These are phyloP conservation scores for Melanogaster broomeanus DNA, from an alignment of 768 basidiomycete genomes.

Conservation along the genomic window DNA sequence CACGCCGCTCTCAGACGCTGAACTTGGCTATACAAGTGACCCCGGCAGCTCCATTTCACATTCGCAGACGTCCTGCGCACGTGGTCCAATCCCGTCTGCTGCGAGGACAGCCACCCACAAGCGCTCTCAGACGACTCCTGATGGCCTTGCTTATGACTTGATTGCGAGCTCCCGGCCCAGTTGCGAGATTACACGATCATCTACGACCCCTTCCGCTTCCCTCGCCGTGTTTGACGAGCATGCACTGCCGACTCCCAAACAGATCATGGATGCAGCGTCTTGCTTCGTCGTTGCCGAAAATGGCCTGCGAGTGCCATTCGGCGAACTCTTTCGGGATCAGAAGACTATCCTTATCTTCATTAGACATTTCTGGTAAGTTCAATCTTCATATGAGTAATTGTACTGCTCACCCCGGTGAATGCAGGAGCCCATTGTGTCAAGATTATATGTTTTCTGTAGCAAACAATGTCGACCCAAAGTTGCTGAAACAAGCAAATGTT, in stretches of 20 bases:
- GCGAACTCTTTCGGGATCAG: conserved; percentile 58
- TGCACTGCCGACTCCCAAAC: conserved; percentile 50
- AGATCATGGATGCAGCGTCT: conserved; percentile 62
- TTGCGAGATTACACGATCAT: conserved; percentile 15
- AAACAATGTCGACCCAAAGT: conserved; percentile 46
- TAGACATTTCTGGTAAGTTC: conserved; percentile 72
- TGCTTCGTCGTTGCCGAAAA: conserved; percentile 67
- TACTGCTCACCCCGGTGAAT: not conserved
- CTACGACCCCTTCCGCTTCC: conserved; percentile 11
- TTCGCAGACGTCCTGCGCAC: conserved; percentile 15
- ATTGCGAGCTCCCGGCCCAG: not conserved
- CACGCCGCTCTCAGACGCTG: conserved; percentile 31
- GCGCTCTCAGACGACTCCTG: conserved; percentile 24
- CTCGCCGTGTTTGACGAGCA: conserved; percentile 41
- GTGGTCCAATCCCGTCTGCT: conserved; percentile 7
- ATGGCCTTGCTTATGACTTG: conserved; percentile 10
- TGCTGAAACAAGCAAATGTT: conserved; percentile 50
- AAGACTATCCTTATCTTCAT: conserved; percentile 82
- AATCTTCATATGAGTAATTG: conserved; percentile 3
- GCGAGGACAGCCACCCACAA: conserved; percentile 14
- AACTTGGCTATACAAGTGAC: conserved; percentile 19
- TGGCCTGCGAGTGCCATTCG: conserved; percentile 67
- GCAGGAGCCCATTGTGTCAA: conserved; percentile 77
- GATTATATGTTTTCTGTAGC: conserved; percentile 80
- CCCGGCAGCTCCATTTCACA: conserved; percentile 8